Percentiles rank a stretch among this genome's conserved stretches.
Evolutionary conservation across 2,329 filamentous ascomycete genomes (phyloP).

Genomic region (Zymoseptoria tritici): DNA sequence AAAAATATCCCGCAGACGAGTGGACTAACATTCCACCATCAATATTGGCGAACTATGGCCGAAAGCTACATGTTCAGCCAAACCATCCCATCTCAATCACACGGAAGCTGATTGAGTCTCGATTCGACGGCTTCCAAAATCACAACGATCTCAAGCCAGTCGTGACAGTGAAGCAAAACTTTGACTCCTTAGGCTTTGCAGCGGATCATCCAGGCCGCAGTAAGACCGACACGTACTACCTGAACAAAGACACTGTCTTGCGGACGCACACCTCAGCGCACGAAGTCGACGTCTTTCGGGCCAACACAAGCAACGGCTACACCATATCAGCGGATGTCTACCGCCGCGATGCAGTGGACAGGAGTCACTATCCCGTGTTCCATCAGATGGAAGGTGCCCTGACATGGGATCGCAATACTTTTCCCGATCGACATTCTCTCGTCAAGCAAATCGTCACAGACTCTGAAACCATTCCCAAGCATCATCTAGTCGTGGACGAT

Average conservation of each 20-base stretch:
- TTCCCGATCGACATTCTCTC: constrained; percentile 46
- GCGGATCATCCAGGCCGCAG: constrained; percentile 79
- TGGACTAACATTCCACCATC: constrained; percentile 80
- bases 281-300: constrained; percentile 72
- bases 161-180: constrained; percentile 80
- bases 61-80: constrained; percentile 78
- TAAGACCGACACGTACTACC: constrained; percentile 89
- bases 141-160: constrained; percentile 76
- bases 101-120: constrained; percentile 82
- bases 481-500: constrained; percentile 73
- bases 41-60: constrained; percentile 66
- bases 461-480: constrained; percentile 61
- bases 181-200: constrained; percentile 92
- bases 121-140: constrained; percentile 70
- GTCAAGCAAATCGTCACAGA: constrained; percentile 62
- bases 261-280: constrained; percentile 94
- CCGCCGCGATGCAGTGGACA: constrained; percentile 86
- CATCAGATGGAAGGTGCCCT: constrained; percentile 97
- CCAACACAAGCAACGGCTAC: constrained; percentile 68
- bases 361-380: constrained; percentile 92
- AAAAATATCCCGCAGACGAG: constrained; percentile 58
- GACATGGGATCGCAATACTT: constrained; percentile 69
- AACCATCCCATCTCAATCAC: constrained; percentile 90
- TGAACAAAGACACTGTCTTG: constrained; percentile 75
- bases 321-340: constrained; percentile 94